These are phyloP conservation scores for Neonectria neomacrospora DNA, from an alignment of 2,329 filamentous ascomycete genomes.

Conservation along the genomic window DNA sequence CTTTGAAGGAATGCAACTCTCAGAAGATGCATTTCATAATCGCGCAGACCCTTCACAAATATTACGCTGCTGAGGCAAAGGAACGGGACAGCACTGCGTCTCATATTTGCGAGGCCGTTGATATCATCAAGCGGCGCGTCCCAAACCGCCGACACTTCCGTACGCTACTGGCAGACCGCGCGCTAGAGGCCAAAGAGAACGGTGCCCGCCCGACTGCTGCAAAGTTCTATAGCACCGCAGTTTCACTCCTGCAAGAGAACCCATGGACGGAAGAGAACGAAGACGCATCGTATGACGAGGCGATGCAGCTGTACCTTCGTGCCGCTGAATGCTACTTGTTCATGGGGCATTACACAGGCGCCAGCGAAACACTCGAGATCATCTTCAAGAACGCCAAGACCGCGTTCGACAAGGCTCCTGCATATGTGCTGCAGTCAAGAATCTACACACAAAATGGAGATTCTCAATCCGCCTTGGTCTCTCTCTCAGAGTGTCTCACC, in stretches of 20 bases:
- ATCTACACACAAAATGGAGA: conserved; percentile 82
- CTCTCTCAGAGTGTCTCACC: conserved; percentile 75
- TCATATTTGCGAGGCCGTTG: conserved; percentile 82
- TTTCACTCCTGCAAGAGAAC: conserved; percentile 80
- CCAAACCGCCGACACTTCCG: conserved; percentile 73
- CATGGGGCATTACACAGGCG: conserved; percentile 76
- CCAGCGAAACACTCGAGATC: conserved; percentile 73
- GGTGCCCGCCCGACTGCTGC: conserved; percentile 85
- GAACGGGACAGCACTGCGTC: conserved; percentile 78
- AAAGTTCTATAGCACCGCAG: conserved; percentile 81
- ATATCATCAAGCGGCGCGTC: conserved; percentile 77
- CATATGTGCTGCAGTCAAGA: conserved; percentile 84
- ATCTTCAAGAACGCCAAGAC: conserved; percentile 78
- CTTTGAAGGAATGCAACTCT: conserved; percentile 74
- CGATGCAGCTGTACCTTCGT: conserved; percentile 79
- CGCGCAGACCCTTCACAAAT: conserved; percentile 81
- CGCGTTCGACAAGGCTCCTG: conserved; percentile 82
- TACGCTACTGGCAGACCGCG: conserved; percentile 81
- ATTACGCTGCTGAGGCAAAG: conserved; percentile 69
- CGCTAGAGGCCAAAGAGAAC: conserved; percentile 80
- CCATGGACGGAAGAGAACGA: conserved; percentile 77
- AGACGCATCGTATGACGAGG: conserved; percentile 89
- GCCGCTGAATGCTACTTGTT: conserved; percentile 87
- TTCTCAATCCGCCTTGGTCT: conserved; percentile 72
- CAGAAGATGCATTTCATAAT: conserved; percentile 92